Conservation (phyloP, 2,329 filamentous ascomycete species). For the Pseudocercospora fijiensis region DNA sequence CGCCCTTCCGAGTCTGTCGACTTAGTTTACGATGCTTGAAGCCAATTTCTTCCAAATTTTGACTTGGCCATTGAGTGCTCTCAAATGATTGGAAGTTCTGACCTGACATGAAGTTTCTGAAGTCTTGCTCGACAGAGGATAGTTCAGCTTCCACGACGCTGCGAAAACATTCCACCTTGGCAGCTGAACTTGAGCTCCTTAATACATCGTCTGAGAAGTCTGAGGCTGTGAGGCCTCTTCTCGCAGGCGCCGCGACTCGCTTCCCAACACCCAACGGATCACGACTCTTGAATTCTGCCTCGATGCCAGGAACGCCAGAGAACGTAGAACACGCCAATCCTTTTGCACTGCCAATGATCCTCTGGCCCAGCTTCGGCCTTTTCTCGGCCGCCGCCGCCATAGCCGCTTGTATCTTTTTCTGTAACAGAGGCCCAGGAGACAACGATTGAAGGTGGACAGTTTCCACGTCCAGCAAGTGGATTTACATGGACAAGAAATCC, state of each 20-base stretch:
- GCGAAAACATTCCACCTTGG: not conserved
- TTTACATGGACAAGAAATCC: not conserved
- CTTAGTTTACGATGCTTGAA: not conserved
- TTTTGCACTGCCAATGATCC: slow-evolving; percentile 20
- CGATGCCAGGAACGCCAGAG: slow-evolving; percentile 15
- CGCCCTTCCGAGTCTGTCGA: not conserved
- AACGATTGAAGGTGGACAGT: not conserved
- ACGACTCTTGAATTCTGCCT: slow-evolving; percentile 15
- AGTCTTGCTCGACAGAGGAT: slow-evolving; percentile 13
- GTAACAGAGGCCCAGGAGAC: not conserved
- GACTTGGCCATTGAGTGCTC: not conserved
- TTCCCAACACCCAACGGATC: slow-evolving; percentile 12
- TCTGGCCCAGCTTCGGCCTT: slow-evolving; percentile 9
- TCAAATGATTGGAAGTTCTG: not conserved
- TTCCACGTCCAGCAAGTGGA: not conserved
- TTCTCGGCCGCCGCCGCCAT: not conserved
- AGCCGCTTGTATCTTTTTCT: not conserved
- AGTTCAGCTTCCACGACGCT: not conserved
- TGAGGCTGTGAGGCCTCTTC: not conserved
- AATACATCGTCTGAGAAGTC: slow-evolving; percentile 2
- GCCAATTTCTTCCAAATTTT: not conserved
- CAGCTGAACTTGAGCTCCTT: not conserved
- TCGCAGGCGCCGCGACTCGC: slow-evolving; percentile 6
- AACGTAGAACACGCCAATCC: slow-evolving; percentile 20
- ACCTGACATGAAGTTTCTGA: slow-evolving; percentile 2